Conservation (phyloP, 495 filamentous ascomycete species). For the Hyaloscypha finlandica region DNA sequence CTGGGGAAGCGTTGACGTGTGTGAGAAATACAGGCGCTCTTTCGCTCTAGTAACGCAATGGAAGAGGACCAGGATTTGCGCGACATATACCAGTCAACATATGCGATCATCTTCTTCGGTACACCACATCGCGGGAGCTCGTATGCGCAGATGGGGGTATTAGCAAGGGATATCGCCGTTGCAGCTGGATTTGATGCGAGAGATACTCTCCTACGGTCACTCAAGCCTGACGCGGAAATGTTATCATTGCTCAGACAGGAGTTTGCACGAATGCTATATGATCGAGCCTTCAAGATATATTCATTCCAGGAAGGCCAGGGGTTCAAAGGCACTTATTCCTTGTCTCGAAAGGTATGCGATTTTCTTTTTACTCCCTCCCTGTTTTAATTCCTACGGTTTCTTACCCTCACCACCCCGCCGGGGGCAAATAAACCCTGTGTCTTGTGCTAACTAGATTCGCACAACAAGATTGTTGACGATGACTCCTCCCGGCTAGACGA, state of each 20-base stretch:
- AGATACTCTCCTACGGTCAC: constrained; percentile 5
- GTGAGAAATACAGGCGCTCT: not conserved
- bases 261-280: constrained; percentile 10
- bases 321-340: constrained; percentile 12
- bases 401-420: not conserved
- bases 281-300: constrained; percentile 6
- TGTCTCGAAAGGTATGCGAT: constrained; percentile 18
- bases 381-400: not conserved
- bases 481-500: constrained; percentile 34
- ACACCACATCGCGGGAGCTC: constrained; percentile 37
- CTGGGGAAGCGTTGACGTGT: not conserved
- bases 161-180: constrained; percentile 9
- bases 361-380: not conserved
- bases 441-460: constrained; percentile 2
- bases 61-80: constrained; percentile 26
- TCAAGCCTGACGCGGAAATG: constrained; percentile 13
- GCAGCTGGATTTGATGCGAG: constrained; percentile 5
- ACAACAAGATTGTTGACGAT: constrained; percentile 35
- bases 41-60: not conserved
- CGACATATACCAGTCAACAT: constrained; percentile 37
- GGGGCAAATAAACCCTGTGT: not conserved
- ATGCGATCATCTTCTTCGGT: constrained; percentile 42
- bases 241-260: constrained; percentile 24
- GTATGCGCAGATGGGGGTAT: constrained; percentile 6
- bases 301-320: constrained; percentile 25